Evolutionary conservation across 2,329 filamentous ascomycete species (phyloP).

Genomic region (Trichoderma sp.): DNA sequence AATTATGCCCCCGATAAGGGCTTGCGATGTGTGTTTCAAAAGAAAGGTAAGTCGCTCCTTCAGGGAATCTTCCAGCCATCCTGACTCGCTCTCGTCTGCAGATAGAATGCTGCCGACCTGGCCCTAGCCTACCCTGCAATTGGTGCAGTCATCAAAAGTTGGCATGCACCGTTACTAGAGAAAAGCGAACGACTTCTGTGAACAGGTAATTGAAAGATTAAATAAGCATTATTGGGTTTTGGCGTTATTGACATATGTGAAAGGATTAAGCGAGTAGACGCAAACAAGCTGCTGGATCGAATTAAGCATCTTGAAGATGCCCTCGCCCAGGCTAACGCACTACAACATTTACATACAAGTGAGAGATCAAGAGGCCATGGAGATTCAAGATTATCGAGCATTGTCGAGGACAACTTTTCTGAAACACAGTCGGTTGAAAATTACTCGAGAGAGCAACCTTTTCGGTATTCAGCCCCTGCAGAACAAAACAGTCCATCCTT

Average conservation of each 20-base stretch:
- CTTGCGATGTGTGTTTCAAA: slow-evolving; percentile 1
- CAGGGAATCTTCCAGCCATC: neutral
- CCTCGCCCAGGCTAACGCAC: neutral
- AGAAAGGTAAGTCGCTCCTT: neutral
- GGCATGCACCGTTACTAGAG: neutral
- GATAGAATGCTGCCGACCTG: neutral
- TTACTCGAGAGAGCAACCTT: neutral
- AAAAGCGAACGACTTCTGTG: neutral
- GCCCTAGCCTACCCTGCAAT: slow-evolving; percentile 1
- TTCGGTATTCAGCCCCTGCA: neutral
- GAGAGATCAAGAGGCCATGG: neutral
- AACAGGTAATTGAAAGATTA: neutral
- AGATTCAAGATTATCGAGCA: too few species aligned
- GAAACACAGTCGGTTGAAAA: too few species aligned
- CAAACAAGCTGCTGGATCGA: neutral
- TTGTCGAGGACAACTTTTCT: too few species aligned
- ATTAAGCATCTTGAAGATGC: neutral
- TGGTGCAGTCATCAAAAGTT: neutral
- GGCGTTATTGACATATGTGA: neutral
- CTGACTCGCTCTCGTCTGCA: neutral
- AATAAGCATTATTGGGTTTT: too few species aligned
- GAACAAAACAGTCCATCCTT: neutral
- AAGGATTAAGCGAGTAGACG: neutral
- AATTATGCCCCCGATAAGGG: neutral
- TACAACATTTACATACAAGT: neutral